phyloP scores from a whole-genome alignment of 1,284 basidiomycete species.

The Rhodotorula sp. region DNA sequence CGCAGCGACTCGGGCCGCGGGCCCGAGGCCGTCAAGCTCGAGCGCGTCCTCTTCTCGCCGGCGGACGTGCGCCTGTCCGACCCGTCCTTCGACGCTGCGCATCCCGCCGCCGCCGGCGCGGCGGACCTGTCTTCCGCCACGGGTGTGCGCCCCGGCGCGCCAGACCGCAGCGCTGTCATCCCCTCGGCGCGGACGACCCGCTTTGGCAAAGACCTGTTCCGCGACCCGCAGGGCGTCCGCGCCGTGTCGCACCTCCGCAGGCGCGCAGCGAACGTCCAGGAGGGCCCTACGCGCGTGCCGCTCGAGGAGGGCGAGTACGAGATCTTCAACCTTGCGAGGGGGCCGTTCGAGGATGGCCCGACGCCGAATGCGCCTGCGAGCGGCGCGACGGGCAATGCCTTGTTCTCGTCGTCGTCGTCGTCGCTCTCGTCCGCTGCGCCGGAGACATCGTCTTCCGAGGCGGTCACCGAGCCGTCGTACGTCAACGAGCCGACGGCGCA shows the following conservation, averaged over 20 bases:
- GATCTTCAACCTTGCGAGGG: conserved; percentile 31
- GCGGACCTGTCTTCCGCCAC: neutral
- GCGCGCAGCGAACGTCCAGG: conserved; percentile 25
- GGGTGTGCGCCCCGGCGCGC: conserved; percentile 36
- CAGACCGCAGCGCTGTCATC: conserved; percentile 19
- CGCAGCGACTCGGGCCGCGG: conserved; percentile 39
- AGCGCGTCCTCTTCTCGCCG: conserved; percentile 48
- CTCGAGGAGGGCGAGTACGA: conserved; percentile 30
- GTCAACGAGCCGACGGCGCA: conserved; percentile 39
- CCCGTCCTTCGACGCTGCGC: conserved; percentile 1
- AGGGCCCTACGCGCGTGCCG: conserved; percentile 22
- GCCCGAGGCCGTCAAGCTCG: conserved; percentile 54
- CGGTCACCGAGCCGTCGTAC: neutral
- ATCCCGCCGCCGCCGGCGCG: conserved; percentile 3
- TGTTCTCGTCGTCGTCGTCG: neutral
- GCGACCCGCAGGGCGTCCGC: conserved; percentile 37
- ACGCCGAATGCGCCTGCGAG: neutral
- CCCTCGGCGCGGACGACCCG: conserved; percentile 37
- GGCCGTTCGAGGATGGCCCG: conserved; percentile 30
- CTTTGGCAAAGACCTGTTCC: conserved; percentile 43
- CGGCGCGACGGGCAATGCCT: neutral
- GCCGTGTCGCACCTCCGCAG: conserved; percentile 28
- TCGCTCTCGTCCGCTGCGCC: neutral
- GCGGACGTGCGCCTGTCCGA: conserved; percentile 47
- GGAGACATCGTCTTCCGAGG: neutral